Conservation (phyloP, 768 basidiomycete genomes). For the Pleurotus giganteus region DNA sequence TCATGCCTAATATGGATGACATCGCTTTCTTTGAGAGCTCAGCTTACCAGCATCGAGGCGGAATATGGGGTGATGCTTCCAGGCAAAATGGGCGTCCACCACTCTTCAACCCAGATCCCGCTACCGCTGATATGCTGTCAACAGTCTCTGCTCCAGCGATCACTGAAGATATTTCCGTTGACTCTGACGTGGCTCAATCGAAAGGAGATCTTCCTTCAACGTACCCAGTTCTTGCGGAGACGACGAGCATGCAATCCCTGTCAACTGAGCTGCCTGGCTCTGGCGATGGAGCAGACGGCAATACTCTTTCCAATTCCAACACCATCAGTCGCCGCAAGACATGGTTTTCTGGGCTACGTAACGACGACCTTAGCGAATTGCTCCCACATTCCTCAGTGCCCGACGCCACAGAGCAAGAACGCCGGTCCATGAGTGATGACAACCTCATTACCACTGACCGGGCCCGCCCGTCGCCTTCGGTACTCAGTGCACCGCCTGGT, state of each 20-base stretch:
- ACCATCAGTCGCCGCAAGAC: slow-evolving; percentile 44
- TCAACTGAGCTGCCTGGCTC: not conserved
- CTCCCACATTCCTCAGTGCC: slow-evolving; percentile 13
- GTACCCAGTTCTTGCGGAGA: not conserved
- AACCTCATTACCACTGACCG: not conserved
- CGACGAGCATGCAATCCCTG: not conserved
- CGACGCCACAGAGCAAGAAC: slow-evolving; percentile 5
- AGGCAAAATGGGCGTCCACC: slow-evolving; percentile 34
- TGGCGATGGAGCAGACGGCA: not conserved
- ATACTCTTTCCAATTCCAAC: not conserved
- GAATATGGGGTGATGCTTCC: slow-evolving; percentile 82
- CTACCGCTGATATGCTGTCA: slow-evolving; percentile 28
- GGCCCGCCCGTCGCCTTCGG: not conserved
- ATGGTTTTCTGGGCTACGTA: slow-evolving; percentile 53
- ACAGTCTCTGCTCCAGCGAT: slow-evolving; percentile 35
- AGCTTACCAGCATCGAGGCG: slow-evolving; percentile 67
- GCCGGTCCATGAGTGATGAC: not conserved
- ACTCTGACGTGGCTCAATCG: not conserved
- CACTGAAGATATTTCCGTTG: not conserved
- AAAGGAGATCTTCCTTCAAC: not conserved
- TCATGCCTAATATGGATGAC: slow-evolving; percentile 98
- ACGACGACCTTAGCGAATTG: slow-evolving; percentile 29
- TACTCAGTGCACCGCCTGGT: not conserved
- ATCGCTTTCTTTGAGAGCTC: slow-evolving; percentile 90
- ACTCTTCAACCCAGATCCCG: slow-evolving; percentile 14